Conservation (phyloP, 139 green algal species). For the Choricystis sp. region DNA sequence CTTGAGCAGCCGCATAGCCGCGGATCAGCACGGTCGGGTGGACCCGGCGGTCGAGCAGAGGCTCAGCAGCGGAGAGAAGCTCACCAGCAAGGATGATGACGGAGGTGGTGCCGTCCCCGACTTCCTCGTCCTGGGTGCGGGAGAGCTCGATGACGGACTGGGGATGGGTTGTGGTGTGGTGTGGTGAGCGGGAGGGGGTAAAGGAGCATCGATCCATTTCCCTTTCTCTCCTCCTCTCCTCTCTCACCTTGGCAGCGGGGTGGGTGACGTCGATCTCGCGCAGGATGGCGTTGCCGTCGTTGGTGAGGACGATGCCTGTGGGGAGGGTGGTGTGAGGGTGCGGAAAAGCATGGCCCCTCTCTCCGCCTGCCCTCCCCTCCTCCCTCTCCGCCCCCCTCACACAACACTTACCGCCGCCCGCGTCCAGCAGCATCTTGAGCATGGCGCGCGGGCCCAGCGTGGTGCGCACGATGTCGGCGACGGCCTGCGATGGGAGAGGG, state of each 20-base stretch:
- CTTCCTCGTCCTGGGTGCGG: conserved; percentile 93
- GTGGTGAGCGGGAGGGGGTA: not conserved
- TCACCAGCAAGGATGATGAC: conserved; percentile 98
- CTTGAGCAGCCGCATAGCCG: conserved; percentile 67
- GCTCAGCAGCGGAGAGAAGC: conserved; percentile 84
- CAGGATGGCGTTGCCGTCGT: conserved; percentile 96
- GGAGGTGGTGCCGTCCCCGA: conserved; percentile 97
- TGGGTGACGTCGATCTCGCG: conserved; percentile 95
- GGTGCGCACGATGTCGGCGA: conserved; percentile 94
- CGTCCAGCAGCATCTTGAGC: conserved; percentile 99
- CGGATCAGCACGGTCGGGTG: conserved; percentile 94
- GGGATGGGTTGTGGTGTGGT: too few species aligned
- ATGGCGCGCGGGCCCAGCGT: conserved; percentile 92
- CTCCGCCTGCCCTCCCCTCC: too few species aligned
- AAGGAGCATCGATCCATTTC: too few species aligned
- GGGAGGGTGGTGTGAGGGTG: not conserved
- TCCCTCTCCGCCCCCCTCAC: too few species aligned
- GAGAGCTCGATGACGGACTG: conserved; percentile 96
- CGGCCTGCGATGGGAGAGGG: conserved; percentile 36
- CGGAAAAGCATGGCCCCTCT: too few species aligned
- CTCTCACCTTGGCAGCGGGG: conserved; percentile 92
- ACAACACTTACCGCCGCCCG: conserved; percentile 53
- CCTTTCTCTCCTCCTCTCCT: too few species aligned
- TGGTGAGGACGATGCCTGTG: conserved; percentile 91
- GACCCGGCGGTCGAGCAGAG: conserved; percentile 79